Base-by-base conservation (phyloP, 2,329 filamentous ascomycete genomes). In the Xylariaceae sp. region DNA sequence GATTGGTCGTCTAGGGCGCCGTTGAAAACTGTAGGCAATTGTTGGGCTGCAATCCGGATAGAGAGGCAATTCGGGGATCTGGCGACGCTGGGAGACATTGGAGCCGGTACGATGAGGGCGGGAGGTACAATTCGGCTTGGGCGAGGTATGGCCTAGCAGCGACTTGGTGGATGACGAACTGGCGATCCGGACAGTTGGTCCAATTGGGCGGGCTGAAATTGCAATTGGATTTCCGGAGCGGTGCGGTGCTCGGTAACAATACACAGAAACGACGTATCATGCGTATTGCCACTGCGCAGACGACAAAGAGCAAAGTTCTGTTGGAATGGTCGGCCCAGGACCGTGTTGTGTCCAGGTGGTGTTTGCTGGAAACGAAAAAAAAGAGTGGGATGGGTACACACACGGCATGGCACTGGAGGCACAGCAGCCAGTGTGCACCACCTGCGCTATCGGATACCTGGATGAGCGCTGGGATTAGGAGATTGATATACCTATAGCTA, bases 61-160 rank as follows among this genome's bases (percentile, higher is more conserved):
- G 59, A 65, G 58, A 62, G 58, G 63, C 60, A 61, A 61, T 61
- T 67, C 61, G 63, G 59, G 53, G 60, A 59, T 60, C 57, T 53
- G 55, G 57, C 55, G 56, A 47, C 54, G 56, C 51, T 61, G 60
- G 55, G 60, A 61, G 64, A 64, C 65, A 67, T 67, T 63, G 64
- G 63, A 53, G 56, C 57, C 57, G 55, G 52, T 61, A 65, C 62
- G 54, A 62, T 59, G 48, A 9, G 19, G n/a, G 10, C n/a, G 39
- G 15, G 9, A n/a, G 41, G 41, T 21, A 15, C 12, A 15, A 12
- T 7, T 42, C 21, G 40, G 9, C 22, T 42, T 26, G 40, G 18
- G 21, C 22, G 41, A 34, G 10, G 32, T 34, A 13, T 34, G 41
- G 21, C n/a, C 12, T 43, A 16, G 21, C 3, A 49, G 47, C 39